These are phyloP conservation scores for Saturnispora galanensis DNA, from an alignment of 805 yeast species.

Conservation along the genomic window DNA sequence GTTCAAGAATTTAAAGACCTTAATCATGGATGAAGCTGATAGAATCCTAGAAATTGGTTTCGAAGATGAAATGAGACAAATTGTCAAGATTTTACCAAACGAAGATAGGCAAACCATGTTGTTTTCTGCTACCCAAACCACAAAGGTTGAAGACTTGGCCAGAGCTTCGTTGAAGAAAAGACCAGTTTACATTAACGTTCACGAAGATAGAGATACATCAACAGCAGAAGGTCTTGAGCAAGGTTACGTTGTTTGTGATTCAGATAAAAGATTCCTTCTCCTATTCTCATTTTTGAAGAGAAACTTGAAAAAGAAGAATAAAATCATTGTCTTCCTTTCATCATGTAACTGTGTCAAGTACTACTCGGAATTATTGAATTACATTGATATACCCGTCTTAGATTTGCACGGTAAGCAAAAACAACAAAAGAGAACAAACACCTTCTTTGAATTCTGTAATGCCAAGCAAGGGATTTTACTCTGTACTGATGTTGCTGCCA, in stretches of 20 bases:
- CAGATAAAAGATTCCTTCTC: slow-evolving; percentile 85
- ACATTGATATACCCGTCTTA: slow-evolving; percentile 92
- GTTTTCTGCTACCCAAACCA: slow-evolving; percentile 98
- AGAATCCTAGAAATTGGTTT: slow-evolving; percentile 95
- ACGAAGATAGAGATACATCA: slow-evolving; percentile 68
- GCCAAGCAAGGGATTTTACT: slow-evolving; percentile 89
- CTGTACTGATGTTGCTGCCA: slow-evolving; percentile 98
- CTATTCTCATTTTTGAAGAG: slow-evolving; percentile 89
- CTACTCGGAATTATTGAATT: slow-evolving; percentile 88
- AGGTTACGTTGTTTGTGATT: slow-evolving; percentile 96
- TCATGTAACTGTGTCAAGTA: slow-evolving; percentile 97
- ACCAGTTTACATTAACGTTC: slow-evolving; percentile 89
- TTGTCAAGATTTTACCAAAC: slow-evolving; percentile 83
- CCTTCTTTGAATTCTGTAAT: slow-evolving; percentile 96
- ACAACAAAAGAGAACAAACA: slow-evolving; percentile 96
- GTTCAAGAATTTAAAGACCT: slow-evolving; percentile 87
- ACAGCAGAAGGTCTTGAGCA: slow-evolving; percentile 97
- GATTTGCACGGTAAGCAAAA: slow-evolving; percentile 97
- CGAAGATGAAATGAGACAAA: slow-evolving; percentile 98
- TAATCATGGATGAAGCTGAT: slow-evolving; percentile 96
- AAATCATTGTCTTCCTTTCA: slow-evolving; percentile 86
- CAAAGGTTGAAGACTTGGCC: slow-evolving; percentile 96
- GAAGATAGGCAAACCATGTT: slow-evolving; percentile 94
- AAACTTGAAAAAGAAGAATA: slow-evolving; percentile 86
- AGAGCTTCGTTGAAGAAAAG: slow-evolving; percentile 92